Conservation (phyloP, 768 basidiomycete species). For the Termitomyces sp. region DNA sequence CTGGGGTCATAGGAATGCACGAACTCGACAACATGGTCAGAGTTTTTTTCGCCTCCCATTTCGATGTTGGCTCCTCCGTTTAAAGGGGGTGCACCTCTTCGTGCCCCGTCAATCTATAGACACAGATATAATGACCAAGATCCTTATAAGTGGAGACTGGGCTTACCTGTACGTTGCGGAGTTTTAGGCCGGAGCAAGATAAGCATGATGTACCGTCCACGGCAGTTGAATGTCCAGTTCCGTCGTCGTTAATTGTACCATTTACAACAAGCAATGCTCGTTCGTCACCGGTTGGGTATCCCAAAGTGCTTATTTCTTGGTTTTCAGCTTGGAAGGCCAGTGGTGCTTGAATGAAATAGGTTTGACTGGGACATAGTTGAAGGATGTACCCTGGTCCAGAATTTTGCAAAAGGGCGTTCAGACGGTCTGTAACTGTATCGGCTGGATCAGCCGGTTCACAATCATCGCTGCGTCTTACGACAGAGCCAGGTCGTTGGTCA, state of each 20-base stretch:
- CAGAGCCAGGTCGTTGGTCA: not conserved
- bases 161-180: constrained; percentile 70
- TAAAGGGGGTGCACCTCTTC: constrained; percentile 48
- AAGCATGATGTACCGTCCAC: constrained; percentile 64
- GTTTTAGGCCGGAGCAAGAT: constrained; percentile 53
- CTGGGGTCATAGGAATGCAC: constrained; percentile 76
- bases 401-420: constrained; percentile 61
- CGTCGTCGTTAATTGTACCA: constrained; percentile 54
- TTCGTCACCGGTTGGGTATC: constrained; percentile 64
- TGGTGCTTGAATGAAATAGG: constrained; percentile 64
- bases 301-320: constrained; percentile 80
- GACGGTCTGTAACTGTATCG: constrained; percentile 58
- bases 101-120: constrained; percentile 68
- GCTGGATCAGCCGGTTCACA: constrained; percentile 50
- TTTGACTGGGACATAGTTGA: constrained; percentile 56
- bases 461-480: constrained; percentile 1
- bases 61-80: constrained; percentile 77
- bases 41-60: constrained; percentile 76
- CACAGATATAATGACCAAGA: not conserved
- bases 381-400: constrained; percentile 67
- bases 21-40: constrained; percentile 70
- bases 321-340: constrained; percentile 61
- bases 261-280: constrained; percentile 69
- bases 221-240: constrained; percentile 68
- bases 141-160: not conserved